phyloP scores from a whole-genome alignment of 2,329 filamentous ascomycete genomes.

The Sphaerostilbella broomeana region DNA sequence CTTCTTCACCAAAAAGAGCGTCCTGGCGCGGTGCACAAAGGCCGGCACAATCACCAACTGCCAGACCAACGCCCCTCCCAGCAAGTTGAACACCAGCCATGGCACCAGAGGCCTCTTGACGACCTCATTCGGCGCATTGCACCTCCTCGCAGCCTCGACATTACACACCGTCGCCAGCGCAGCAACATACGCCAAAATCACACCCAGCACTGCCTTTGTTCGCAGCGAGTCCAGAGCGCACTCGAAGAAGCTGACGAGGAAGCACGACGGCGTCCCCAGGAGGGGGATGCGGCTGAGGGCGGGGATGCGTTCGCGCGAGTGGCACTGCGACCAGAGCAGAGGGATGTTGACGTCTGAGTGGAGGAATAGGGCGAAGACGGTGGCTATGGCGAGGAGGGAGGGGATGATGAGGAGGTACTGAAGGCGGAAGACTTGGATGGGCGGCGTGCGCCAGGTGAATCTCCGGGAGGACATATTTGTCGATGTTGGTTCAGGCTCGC shows the following conservation, averaged over 20 bases:
- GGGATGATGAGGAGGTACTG: slow-evolving; percentile 46
- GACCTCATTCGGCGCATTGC: slow-evolving; percentile 30
- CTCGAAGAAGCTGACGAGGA: slow-evolving; percentile 44
- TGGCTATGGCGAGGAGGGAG: slow-evolving; percentile 39
- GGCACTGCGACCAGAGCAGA: slow-evolving; percentile 48
- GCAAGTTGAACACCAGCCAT: slow-evolving; percentile 43
- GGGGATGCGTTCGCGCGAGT: slow-evolving; percentile 40
- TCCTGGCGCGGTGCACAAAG: slow-evolving; percentile 38
- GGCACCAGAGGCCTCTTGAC: slow-evolving; percentile 33
- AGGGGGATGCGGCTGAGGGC: slow-evolving; percentile 38
- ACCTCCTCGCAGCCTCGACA: slow-evolving; percentile 43
- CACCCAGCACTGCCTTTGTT: slow-evolving; percentile 34
- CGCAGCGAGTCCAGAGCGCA: slow-evolving; percentile 36
- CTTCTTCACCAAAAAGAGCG: slow-evolving; percentile 24
- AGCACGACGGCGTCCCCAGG: slow-evolving; percentile 42
- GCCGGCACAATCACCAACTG: slow-evolving; percentile 45
- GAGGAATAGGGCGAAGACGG: slow-evolving; percentile 35
- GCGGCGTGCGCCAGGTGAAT: slow-evolving; percentile 23
- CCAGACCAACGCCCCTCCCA: slow-evolving; percentile 46
- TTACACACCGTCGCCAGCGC: slow-evolving; percentile 42
- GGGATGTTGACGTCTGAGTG: slow-evolving; percentile 45
- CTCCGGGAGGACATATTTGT: not conserved
- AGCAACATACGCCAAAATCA: slow-evolving; percentile 38
- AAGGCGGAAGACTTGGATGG: slow-evolving; percentile 47
- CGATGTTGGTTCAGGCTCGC: too few relatives aligned